Percentiles rank a stretch among this genome's conserved stretches.
Evolutionary conservation across 108 stramenopile species (phyloP).

Genomic region (Cyclotella kingstonii): DNA sequence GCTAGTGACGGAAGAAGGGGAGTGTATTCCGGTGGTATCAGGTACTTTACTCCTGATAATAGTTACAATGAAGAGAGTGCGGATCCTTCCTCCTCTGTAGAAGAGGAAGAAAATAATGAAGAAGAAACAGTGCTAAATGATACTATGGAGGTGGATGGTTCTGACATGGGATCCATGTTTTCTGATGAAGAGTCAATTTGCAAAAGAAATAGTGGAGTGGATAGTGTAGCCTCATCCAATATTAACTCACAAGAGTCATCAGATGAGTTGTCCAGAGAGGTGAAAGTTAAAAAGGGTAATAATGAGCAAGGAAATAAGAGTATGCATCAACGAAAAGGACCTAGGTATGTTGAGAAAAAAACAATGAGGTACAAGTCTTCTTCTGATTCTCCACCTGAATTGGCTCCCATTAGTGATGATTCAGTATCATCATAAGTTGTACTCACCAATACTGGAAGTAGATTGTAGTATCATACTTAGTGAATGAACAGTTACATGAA

Average conservation of each 20-base stretch:
- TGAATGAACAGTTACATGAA: too few relatives aligned
- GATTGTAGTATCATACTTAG: too few relatives aligned
- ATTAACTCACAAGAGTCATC: conserved; percentile 5
- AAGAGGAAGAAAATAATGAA: conserved; percentile 9
- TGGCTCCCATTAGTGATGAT: conserved; percentile 2
- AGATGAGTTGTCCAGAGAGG: neutral
- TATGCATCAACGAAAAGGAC: neutral
- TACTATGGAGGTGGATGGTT: neutral
- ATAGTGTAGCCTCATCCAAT: conserved; percentile 6
- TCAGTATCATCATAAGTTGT: too few relatives aligned
- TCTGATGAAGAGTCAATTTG: conserved; percentile 10
- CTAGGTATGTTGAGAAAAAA: neutral
- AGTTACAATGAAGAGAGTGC: conserved; percentile 11
- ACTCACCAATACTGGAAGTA: too few relatives aligned
- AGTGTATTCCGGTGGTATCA: conserved; percentile 29
- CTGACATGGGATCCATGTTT: conserved; percentile 12
- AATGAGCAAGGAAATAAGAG: neutral
- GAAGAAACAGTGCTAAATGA: conserved; percentile 3
- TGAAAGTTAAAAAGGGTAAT: neutral
- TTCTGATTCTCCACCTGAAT: neutral
- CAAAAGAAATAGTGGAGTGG: neutral
- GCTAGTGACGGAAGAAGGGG: conserved; percentile 10
- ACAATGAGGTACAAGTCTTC: neutral
- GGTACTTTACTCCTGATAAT: conserved; percentile 30
- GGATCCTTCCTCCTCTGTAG: neutral